phyloP scores from a whole-genome alignment of 805 yeast genomes.

The Candida bentonensis region DNA sequence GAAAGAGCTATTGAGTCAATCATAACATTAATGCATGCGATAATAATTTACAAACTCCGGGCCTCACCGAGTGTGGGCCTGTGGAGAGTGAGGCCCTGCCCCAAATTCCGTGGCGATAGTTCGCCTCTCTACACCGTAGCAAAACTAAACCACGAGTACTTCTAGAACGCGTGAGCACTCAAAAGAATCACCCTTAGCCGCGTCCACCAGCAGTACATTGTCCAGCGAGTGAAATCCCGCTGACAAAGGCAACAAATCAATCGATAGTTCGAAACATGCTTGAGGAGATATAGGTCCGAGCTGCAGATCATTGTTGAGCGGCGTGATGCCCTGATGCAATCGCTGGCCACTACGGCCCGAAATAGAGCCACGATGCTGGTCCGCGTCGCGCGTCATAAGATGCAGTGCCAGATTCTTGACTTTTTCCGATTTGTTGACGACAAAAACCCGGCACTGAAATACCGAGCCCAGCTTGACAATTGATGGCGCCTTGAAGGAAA shows the following conservation, averaged over 20 bases:
- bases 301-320: constrained; percentile 51
- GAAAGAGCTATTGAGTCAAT: background rate
- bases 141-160: constrained; percentile 33
- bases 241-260: constrained; percentile 46
- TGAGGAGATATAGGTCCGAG: constrained; percentile 49
- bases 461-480: constrained; percentile 45
- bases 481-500: constrained; percentile 51
- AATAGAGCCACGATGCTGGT: constrained; percentile 7
- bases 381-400: constrained; percentile 5
- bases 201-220: constrained; percentile 53
- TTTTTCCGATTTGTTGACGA: constrained; percentile 44
- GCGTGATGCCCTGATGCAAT: constrained; percentile 39
- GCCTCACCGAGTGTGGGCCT: background rate
- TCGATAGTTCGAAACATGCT: constrained; percentile 48
- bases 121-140: too few species aligned
- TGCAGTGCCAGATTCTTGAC: constrained; percentile 39
- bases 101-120: background rate
- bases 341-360: constrained; percentile 4
- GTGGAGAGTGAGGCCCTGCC: background rate
- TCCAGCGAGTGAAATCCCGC: constrained; percentile 51
- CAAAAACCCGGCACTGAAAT: constrained; percentile 50
- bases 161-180: constrained; percentile 61
- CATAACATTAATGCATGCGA: background rate
- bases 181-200: constrained; percentile 47
- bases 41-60: background rate